Evolutionary conservation across 176 grass and related monocot genomes (phyloP).

Genomic region (Musa itinerans): DNA sequence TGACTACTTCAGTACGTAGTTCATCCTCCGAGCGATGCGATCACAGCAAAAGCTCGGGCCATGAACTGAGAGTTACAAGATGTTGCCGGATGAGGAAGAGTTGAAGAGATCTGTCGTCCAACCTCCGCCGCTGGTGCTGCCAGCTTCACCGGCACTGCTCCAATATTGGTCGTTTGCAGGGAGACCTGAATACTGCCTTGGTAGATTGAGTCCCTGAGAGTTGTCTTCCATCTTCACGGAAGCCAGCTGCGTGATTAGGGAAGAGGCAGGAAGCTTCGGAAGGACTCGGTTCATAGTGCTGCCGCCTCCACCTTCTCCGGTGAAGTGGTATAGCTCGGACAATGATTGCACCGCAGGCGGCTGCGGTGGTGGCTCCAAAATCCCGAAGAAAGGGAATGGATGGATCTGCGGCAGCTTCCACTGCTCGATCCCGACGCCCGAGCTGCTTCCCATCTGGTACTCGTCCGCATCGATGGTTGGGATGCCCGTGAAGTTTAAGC

Average conservation of each 20-base stretch:
- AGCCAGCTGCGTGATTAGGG: neutral
- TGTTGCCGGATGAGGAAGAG: slow-evolving; percentile 22
- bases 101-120: slow-evolving; percentile 83
- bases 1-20: neutral
- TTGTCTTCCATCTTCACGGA: slow-evolving; percentile 17
- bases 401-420: slow-evolving; percentile 44
- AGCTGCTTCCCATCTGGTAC: slow-evolving; percentile 35
- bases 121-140: slow-evolving; percentile 23
- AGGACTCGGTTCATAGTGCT: slow-evolving; percentile 28
- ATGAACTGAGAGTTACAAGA: neutral
- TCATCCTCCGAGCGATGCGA: neutral
- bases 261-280: slow-evolving; percentile 46
- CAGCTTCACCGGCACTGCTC: neutral
- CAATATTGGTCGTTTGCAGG: neutral
- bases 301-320: slow-evolving; percentile 30
- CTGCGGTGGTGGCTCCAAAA: slow-evolving; percentile 23
- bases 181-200: neutral
- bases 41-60: neutral
- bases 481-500: slow-evolving; percentile 43
- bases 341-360: slow-evolving; percentile 30
- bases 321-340: slow-evolving; percentile 39
- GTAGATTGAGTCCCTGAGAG: neutral
- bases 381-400: slow-evolving; percentile 20
- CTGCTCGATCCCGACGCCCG: slow-evolving; percentile 26
- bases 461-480: slow-evolving; percentile 32